Conservation (phyloP, 331 rosid genomes). For the Rosa hybrid region DNA sequence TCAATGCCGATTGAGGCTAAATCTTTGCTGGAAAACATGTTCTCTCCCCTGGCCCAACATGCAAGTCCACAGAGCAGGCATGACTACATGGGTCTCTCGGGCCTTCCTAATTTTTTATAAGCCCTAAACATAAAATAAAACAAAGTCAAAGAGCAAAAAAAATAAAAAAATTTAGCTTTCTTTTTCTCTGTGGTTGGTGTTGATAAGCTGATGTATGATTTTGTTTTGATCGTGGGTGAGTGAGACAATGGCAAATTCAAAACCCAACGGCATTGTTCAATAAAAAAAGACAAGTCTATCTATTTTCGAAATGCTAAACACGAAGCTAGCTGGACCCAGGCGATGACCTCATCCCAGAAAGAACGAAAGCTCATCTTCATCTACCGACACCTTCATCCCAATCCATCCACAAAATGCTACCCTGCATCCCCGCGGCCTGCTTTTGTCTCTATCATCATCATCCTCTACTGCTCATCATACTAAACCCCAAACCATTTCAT, state of each 20-base stretch:
- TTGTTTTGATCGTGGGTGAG: neutral
- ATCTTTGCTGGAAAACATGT: neutral
- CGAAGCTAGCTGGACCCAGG: neutral
- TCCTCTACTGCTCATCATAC: neutral
- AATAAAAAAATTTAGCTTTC: no score
- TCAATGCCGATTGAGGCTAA: neutral
- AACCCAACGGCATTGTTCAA: constrained; percentile 14
- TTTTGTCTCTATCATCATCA: neutral
- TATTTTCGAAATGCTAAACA: neutral
- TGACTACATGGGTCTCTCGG: no score
- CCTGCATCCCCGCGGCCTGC: neutral
- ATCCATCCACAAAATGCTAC: neutral
- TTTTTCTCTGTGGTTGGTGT: neutral
- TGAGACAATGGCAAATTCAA: constrained; percentile 2
- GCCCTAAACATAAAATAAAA: no score
- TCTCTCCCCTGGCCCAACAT: no score
- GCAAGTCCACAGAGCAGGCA: no score
- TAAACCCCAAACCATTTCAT: neutral
- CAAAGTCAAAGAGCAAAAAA: no score
- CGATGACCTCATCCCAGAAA: neutral
- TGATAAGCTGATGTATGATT: neutral
- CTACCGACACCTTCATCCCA: constrained; percentile 21
- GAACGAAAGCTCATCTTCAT: neutral
- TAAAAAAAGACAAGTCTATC: neutral
- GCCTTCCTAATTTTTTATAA: no score